These are phyloP conservation scores for Glebionis coronaria DNA, from an alignment of 129 eudicot species.

Conservation along the genomic window DNA sequence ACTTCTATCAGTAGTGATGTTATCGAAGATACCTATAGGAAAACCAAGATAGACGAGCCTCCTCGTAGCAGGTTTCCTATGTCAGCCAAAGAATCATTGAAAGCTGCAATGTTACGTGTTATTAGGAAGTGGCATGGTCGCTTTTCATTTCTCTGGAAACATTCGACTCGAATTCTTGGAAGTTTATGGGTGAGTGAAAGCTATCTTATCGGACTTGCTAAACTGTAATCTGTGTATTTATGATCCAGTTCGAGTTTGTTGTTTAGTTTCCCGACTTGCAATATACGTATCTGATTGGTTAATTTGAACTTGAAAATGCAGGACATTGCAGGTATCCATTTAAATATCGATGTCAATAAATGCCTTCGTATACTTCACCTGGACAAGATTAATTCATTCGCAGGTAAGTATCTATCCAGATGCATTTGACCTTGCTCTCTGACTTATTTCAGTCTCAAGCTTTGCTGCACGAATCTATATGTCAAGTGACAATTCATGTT, in stretches of 20 bases:
- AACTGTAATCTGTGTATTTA: not conserved
- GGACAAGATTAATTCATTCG: constrained; percentile 71
- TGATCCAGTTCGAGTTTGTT: not conserved
- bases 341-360: constrained; percentile 81
- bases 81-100: constrained; percentile 68
- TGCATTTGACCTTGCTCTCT: constrained; percentile 7
- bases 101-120: constrained; percentile 52
- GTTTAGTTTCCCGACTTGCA: constrained; percentile 4
- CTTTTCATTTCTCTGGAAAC: constrained; percentile 68
- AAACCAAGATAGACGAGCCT: constrained; percentile 51
- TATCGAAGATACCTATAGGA: constrained; percentile 37
- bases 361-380: constrained; percentile 71
- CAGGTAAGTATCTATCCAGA: constrained; percentile 46
- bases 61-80: constrained; percentile 43
- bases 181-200: constrained; percentile 74
- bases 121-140: constrained; percentile 82
- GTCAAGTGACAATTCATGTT: constrained; percentile 19
- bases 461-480: not conserved
- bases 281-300: constrained; percentile 15
- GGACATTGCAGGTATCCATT: constrained; percentile 92
- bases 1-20: constrained; percentile 34
- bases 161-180: constrained; percentile 57
- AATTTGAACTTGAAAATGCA: constrained; percentile 40
- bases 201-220: constrained; percentile 2
- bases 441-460: constrained; percentile 13